Conservation (phyloP, 2,329 filamentous ascomycete species). For the Podosphaera xanthii region DNA sequence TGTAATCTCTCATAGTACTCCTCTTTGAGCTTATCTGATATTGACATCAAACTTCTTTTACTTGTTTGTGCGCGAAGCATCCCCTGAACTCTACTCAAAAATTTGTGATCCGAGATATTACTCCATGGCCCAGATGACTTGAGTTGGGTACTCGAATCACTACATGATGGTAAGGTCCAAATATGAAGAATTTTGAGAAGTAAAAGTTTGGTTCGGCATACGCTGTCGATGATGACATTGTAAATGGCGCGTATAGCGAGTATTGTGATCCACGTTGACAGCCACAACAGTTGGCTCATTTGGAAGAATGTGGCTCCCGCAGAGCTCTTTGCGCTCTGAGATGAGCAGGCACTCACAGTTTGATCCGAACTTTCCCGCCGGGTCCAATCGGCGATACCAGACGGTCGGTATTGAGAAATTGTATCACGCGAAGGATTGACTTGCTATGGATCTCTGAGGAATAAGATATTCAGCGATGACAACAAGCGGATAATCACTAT, state of each 20-base stretch:
- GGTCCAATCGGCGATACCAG: background rate
- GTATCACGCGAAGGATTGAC: background rate
- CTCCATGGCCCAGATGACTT: background rate
- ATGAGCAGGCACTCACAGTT: background rate
- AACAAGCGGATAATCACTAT: too few species aligned
- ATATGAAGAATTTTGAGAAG: constrained; percentile 30
- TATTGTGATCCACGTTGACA: background rate
- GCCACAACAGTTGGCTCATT: constrained; percentile 4
- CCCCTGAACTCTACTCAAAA: constrained; percentile 31
- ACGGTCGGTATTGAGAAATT: background rate
- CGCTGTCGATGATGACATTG: constrained; percentile 30
- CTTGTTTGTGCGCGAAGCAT: constrained; percentile 26
- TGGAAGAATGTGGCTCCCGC: background rate
- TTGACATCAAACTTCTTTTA: constrained; percentile 19
- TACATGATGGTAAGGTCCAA: constrained; percentile 21
- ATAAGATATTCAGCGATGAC: too few species aligned
- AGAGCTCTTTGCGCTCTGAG: background rate
- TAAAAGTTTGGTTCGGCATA: constrained; percentile 28
- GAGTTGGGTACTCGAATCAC: background rate
- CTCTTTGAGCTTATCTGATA: constrained; percentile 27
- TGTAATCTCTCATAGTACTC: constrained; percentile 30
- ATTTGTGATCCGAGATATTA: constrained; percentile 17
- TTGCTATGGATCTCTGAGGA: too few species aligned
- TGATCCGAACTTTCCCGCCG: background rate
- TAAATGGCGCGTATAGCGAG: constrained; percentile 21